phyloP scores from a whole-genome alignment of 1,139 yeast genomes.

The Cylindricascospora bacillispora region DNA sequence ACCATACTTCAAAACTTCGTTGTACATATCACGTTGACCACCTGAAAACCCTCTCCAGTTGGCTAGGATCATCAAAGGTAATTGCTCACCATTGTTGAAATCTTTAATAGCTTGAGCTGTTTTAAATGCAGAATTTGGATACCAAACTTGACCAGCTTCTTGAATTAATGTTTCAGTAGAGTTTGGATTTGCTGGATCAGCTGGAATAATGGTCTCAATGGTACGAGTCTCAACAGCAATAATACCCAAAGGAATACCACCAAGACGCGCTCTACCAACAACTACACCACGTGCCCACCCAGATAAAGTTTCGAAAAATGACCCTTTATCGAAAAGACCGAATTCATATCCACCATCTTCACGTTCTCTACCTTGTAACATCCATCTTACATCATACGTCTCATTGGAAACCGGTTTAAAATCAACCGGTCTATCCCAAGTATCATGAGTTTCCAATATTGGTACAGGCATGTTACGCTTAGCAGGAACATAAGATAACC shows the following conservation, averaged over 20 bases:
- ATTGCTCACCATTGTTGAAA: slow-evolving; percentile 93
- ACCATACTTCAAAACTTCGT: slow-evolving; percentile 94
- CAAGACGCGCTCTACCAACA: slow-evolving; percentile 95
- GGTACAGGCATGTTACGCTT: slow-evolving; percentile 87
- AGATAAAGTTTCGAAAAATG: slow-evolving; percentile 93
- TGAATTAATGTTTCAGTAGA: slow-evolving; percentile 79
- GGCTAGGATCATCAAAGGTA: slow-evolving; percentile 93
- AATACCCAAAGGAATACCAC: slow-evolving; percentile 97
- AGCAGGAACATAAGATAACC: slow-evolving; percentile 95
- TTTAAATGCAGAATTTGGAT: slow-evolving; percentile 97
- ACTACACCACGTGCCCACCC: slow-evolving; percentile 99
- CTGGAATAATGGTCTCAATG: slow-evolving; percentile 82
- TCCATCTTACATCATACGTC: slow-evolving; percentile 86
- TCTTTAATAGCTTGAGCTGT: slow-evolving; percentile 97
- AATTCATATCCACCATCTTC: slow-evolving; percentile 32
- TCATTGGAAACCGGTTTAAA: slow-evolving; percentile 62
- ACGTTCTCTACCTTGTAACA: slow-evolving; percentile 71
- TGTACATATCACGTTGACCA: slow-evolving; percentile 99
- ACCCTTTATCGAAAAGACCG: slow-evolving; percentile 83
- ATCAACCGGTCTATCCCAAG: slow-evolving; percentile 90
- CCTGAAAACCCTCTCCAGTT: slow-evolving; percentile 99
- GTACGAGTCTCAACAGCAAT: slow-evolving; percentile 90
- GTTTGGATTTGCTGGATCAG: slow-evolving; percentile 96
- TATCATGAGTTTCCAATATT: slow-evolving; percentile 64
- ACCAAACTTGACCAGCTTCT: slow-evolving; percentile 99